phyloP scores from a whole-genome alignment of 441 rosid species.

The Sinapis alba region DNA sequence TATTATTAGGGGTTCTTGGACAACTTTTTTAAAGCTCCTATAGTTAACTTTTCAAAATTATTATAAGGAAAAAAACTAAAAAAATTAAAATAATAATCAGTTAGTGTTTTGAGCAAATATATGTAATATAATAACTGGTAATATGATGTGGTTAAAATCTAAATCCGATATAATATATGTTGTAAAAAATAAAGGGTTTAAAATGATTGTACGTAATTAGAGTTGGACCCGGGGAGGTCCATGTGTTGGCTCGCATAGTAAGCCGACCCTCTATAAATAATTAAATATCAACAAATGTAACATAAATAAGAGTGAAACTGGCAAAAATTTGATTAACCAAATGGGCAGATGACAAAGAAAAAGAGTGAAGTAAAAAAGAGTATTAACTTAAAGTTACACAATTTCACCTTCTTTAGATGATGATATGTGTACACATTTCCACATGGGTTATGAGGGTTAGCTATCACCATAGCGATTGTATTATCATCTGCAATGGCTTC shows the following conservation, averaged over 20 bases:
- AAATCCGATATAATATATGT: not conserved
- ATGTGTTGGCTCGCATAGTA: not conserved
- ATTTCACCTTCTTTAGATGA: slow-evolving; percentile 53
- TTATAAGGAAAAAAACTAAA: not conserved
- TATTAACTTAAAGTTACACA: not conserved
- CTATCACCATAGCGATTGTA: slow-evolving; percentile 52
- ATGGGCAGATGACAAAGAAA: not conserved
- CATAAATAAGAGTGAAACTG: not conserved
- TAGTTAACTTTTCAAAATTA: not conserved
- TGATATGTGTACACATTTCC: slow-evolving; percentile 53
- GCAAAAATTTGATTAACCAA: not conserved
- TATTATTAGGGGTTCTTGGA: not conserved
- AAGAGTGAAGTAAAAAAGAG: slow-evolving; percentile 6
- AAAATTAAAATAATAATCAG: not conserved
- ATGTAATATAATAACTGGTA: not conserved
- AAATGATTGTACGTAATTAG: not conserved
- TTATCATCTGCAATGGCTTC: slow-evolving; percentile 53
- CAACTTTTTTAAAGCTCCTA: not conserved
- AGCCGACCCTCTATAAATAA: not conserved
- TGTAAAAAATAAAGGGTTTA: not conserved
- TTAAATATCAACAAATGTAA: not conserved
- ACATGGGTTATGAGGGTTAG: slow-evolving; percentile 63
- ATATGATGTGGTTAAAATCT: not conserved
- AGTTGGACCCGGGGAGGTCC: not conserved
- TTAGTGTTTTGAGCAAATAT: not conserved